These are phyloP conservation scores for Fusarium odoratissimum DNA, from an alignment of 2,329 filamentous ascomycete genomes.

Conservation along the genomic window DNA sequence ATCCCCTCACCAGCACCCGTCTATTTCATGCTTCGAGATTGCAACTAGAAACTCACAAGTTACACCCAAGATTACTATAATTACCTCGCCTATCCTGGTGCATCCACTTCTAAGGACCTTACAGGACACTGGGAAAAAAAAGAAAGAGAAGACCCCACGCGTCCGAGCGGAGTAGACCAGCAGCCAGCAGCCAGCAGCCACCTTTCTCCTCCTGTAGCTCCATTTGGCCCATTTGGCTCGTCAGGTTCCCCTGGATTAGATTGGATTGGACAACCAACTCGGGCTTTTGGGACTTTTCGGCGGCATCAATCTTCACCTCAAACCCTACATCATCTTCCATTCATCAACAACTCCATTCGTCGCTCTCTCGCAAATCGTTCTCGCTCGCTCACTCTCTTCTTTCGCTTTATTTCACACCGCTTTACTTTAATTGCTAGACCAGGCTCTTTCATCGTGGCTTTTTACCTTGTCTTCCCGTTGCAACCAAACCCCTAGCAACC, in stretches of 20 bases:
- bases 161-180: conserved; percentile 40
- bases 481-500: conserved; percentile 27
- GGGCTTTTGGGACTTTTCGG: conserved; percentile 36
- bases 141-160: conserved; percentile 40
- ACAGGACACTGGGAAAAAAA: conserved; percentile 13
- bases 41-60: not conserved
- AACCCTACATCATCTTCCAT: conserved; percentile 35
- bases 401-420: conserved; percentile 16
- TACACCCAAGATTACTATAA: conserved; percentile 1
- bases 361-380: conserved; percentile 12
- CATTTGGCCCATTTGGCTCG: conserved; percentile 22
- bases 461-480: conserved; percentile 21
- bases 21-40: conserved; percentile 5
- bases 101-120: not conserved
- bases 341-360: conserved; percentile 13
- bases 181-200: conserved; percentile 29
- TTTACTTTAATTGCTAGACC: conserved; percentile 32
- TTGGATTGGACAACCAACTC: conserved; percentile 31
- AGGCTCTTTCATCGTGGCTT: conserved; percentile 6
- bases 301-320: conserved; percentile 23
- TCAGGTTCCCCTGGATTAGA: conserved; percentile 41
- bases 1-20: conserved; percentile 1
- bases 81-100: conserved; percentile 6
- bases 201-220: conserved; percentile 36
- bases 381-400: conserved; percentile 17